A percentile compares a stretch with the other conserved stretches of the same genome.
Evolutionary conservation across 257 asterid species (phyloP).

Genomic region (Orobanche coerulescens): DNA sequence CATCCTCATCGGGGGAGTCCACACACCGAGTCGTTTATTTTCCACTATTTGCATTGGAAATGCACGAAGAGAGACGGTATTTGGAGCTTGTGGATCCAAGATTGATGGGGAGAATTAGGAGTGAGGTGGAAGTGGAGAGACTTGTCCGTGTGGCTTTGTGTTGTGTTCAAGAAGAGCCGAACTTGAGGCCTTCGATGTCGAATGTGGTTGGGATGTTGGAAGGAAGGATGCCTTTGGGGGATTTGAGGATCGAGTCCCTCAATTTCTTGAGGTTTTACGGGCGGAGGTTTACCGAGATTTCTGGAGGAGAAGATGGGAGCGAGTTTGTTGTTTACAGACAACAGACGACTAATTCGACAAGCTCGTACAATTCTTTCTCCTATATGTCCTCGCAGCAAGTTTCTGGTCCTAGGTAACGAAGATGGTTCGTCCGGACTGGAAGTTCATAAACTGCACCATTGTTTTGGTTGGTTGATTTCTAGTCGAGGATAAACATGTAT

Average conservation of each 20-base stretch:
- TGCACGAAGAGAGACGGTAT: conserved; percentile 54
- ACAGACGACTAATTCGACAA: conserved; percentile 19
- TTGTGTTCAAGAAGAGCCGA: conserved; percentile 63
- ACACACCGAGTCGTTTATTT: conserved; percentile 26
- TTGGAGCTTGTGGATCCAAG: conserved; percentile 52
- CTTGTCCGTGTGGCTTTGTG: conserved; percentile 60
- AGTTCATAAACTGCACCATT: too few species aligned
- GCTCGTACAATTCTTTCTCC: conserved; percentile 33
- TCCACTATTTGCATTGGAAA: conserved; percentile 54
- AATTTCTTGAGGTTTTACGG: conserved; percentile 60
- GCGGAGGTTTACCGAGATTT: conserved; percentile 6
- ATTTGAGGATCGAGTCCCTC: conserved; percentile 49
- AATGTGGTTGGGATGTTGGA: conserved; percentile 59
- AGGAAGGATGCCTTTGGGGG: conserved; percentile 40
- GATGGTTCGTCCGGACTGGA: too few species aligned
- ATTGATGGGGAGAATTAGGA: conserved; percentile 33
- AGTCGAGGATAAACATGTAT: too few species aligned
- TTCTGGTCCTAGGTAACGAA: conserved; percentile 18
- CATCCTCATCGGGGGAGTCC: not conserved
- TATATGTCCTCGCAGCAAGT: conserved; percentile 50
- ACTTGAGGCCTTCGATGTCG: conserved; percentile 54
- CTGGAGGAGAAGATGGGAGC: conserved; percentile 16
- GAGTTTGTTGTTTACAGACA: conserved; percentile 23
- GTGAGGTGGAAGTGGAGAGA: conserved; percentile 51
- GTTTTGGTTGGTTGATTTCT: too few species aligned